These are phyloP conservation scores for Suillus tomentosus DNA, from an alignment of 768 basidiomycete species.

Conservation along the genomic window DNA sequence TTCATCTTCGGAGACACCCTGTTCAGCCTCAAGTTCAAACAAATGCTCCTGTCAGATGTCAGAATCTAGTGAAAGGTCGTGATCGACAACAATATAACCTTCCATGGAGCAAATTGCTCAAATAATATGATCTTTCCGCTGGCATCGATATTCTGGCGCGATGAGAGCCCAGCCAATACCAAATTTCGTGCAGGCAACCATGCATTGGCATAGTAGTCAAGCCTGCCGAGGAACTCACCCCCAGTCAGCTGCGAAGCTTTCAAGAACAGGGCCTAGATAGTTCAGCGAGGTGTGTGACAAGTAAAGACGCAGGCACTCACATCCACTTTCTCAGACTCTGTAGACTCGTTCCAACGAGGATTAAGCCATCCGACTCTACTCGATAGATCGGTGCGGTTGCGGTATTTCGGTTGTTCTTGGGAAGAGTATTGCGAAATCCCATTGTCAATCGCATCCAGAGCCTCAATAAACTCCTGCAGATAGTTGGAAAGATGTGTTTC, in stretches of 20 bases:
- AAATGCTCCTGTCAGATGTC: conserved; percentile 72
- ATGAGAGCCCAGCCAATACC: conserved; percentile 60
- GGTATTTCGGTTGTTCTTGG: conserved; percentile 70
- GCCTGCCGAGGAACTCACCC: conserved; percentile 74
- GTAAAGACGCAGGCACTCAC: conserved; percentile 46
- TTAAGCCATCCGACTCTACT: conserved; percentile 84
- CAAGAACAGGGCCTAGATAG: conserved; percentile 63
- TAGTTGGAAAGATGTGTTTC: conserved; percentile 11
- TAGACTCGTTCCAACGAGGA: conserved; percentile 87
- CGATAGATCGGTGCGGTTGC: conserved; percentile 79
- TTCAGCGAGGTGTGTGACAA: conserved; percentile 14
- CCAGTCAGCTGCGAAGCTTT: conserved; percentile 84
- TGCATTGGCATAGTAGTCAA: conserved; percentile 83
- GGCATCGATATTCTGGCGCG: conserved; percentile 61
- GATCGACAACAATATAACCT: conserved; percentile 46
- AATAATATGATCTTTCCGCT: conserved; percentile 81
- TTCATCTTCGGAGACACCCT: conserved; percentile 43
- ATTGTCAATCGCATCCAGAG: conserved; percentile 94
- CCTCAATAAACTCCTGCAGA: conserved; percentile 86
- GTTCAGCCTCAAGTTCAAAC: conserved; percentile 77
- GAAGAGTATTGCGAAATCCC: conserved; percentile 81
- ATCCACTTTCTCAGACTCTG: conserved; percentile 67
- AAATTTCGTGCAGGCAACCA: conserved; percentile 93
- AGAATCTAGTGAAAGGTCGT: conserved; percentile 1
- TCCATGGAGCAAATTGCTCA: conserved; percentile 84